Base-by-base conservation (phyloP, 176 grass and related monocot species). In the Thinopyrum elongatum region DNA sequence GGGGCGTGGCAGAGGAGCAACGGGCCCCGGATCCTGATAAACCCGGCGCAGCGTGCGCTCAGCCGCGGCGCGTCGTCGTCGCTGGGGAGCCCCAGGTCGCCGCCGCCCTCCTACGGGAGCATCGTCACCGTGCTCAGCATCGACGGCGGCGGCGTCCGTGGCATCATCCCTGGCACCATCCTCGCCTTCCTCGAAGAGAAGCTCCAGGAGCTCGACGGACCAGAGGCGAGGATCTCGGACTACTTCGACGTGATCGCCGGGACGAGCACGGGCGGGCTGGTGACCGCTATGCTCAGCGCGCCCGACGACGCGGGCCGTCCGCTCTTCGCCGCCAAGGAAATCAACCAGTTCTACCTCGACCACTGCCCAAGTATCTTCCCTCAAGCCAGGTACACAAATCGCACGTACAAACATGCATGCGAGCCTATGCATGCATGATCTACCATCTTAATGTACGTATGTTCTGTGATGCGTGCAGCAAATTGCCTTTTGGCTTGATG, bases 201-300 rank as follows among this genome's bases (percentile, higher is more conserved):
- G 39, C 70, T 74, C 70, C 70, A 73, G 85, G 70, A 76, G 76
- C 2, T 91, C 0, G 85, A 91, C 10, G 89, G 81, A 0, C 46
- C 58, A 0, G 76, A 70, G 0, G 62, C 9, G 4, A 76, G 89
- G 62, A 21, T 98, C 12, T 68, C 91, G 0, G 90, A 98, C 78
- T 98, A 98, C 31, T 98, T 98, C 80, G 95, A 98, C 34, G 88
- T 98, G 33, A 78, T 98, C n/a, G 85, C 91, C 23, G 93, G 93
- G 53, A 98, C 86, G 8, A 93, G 91, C 89, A 98, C 91, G 5
- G 93, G 91, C 0, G 89, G 86, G 4, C 81, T 91, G 3, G 89
- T 88, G 1, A 81, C 89, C 0, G 77, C 85, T 23, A 91, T 91
- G 89, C 85, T 91, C 77, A 64, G 77, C 5, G 38, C 89, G 38